Conservation (phyloP, 345 rosid species). For the Jatropha curcas region DNA sequence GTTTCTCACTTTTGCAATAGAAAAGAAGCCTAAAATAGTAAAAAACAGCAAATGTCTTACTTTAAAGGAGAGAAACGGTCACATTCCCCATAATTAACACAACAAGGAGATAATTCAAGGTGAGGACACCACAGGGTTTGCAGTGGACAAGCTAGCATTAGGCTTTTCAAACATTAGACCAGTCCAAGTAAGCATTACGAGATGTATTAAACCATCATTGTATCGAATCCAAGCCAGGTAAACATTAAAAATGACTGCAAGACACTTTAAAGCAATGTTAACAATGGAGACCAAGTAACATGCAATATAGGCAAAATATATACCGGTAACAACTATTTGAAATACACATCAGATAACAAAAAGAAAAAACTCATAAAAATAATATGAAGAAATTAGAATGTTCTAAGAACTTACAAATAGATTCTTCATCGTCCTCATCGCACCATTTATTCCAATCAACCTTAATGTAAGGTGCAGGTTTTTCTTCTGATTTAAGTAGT, state of each 20-base stretch:
- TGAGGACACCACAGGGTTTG: not conserved
- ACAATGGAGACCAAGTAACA: not conserved
- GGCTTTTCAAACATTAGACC: not conserved
- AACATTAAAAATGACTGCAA: not conserved
- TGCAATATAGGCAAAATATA: not conserved
- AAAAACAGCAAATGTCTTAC: not conserved
- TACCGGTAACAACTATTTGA: not conserved
- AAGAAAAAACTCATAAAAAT: no score
- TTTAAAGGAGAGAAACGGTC: no score
- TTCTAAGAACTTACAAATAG: conserved; percentile 50
- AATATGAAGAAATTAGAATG: not conserved
- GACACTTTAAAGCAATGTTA: not conserved
- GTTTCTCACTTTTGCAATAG: not conserved
- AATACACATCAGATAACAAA: not conserved
- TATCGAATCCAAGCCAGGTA: not conserved
- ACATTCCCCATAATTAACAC: not conserved
- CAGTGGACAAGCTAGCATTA: not conserved
- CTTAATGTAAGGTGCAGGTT: conserved; percentile 97
- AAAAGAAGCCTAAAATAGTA: not conserved
- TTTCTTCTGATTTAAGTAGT: conserved; percentile 72
- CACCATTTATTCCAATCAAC: conserved; percentile 99
- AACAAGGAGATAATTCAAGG: not conserved
- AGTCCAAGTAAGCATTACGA: not conserved
- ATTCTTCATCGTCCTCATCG: conserved; percentile 88
- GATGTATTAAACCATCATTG: not conserved